phyloP scores from a whole-genome alignment of 2,329 filamentous ascomycete genomes.

The Hortaea werneckii region DNA sequence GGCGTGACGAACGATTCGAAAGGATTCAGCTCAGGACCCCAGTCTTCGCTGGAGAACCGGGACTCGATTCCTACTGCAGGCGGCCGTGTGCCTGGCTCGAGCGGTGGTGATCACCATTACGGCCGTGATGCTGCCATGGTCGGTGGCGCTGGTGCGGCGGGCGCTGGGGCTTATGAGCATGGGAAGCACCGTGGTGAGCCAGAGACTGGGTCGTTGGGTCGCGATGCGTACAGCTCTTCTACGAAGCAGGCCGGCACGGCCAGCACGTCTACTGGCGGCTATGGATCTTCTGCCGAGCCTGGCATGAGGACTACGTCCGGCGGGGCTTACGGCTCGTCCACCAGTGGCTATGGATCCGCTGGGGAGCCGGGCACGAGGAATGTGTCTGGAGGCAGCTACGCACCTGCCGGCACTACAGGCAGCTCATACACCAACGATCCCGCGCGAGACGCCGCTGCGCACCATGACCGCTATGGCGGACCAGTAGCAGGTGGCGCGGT shows the following conservation, averaged over 20 bases:
- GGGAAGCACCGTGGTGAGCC: conserved; percentile 4
- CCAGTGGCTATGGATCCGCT: not conserved
- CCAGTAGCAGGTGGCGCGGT: no score
- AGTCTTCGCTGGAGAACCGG: conserved; percentile 7
- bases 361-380: not conserved
- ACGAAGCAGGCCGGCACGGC: not conserved
- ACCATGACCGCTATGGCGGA: not conserved
- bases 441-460: not conserved
- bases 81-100: conserved; percentile 13
- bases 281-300: conserved; percentile 19
- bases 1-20: conserved; percentile 1
- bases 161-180: conserved; percentile 20
- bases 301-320: conserved; percentile 16
- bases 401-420: not conserved
- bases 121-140: conserved; percentile 20
- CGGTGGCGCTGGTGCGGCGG: no score
- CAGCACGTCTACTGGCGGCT: conserved; percentile 1
- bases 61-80: conserved; percentile 21
- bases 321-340: no score
- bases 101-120: conserved; percentile 11
- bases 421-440: not conserved
- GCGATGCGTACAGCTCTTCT: not conserved
- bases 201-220: not conserved
- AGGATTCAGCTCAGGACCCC: conserved; percentile 4
- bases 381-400: not conserved